These are phyloP conservation scores for Aspergillus pseudoviridinutans DNA, from an alignment of 2,329 filamentous ascomycete species.

Conservation along the genomic window DNA sequence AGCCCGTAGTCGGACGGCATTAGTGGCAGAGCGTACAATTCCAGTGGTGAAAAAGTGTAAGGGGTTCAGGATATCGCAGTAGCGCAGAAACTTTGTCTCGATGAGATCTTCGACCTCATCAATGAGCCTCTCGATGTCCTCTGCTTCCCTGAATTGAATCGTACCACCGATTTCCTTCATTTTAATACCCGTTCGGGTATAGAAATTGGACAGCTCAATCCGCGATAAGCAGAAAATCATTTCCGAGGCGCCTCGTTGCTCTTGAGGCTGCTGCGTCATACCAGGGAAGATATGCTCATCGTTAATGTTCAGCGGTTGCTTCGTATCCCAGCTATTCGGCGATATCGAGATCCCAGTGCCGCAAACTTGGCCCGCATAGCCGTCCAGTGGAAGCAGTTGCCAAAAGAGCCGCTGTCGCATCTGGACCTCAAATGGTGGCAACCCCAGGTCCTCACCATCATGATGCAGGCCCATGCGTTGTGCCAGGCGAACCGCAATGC, in stretches of 20 bases:
- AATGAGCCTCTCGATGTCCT: constrained; percentile 17
- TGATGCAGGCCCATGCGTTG: constrained; percentile 48
- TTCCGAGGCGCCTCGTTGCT: constrained; percentile 41
- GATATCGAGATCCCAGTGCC: constrained; percentile 18
- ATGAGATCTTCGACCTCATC: constrained; percentile 29
- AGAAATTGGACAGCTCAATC: constrained; percentile 25
- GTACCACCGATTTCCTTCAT: constrained; percentile 1
- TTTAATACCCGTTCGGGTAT: constrained; percentile 11
- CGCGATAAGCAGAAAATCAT: constrained; percentile 37
- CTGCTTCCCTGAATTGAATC: constrained; percentile 7
- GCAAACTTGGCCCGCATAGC: constrained; percentile 25
- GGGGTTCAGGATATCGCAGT: constrained; percentile 33
- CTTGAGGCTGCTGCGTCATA: constrained; percentile 39
- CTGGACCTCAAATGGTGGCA: constrained; percentile 47
- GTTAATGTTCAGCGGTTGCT: constrained; percentile 40
- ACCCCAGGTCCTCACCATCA: constrained; percentile 42
- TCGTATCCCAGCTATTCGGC: constrained; percentile 18
- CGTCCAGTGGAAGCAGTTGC: constrained; percentile 22
- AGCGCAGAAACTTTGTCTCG: constrained; percentile 30
- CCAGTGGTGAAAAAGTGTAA: constrained; percentile 43
- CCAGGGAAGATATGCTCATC: constrained; percentile 36
- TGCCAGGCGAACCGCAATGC: constrained; percentile 42
- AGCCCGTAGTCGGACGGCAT: constrained; percentile 41
- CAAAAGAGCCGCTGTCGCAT: constrained; percentile 26
- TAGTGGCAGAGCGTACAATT: constrained; percentile 40